Evolutionary conservation across 805 yeast genomes (phyloP), one percentile per base, ranked within the genome.

Genomic region (Yamadazyma phyllophila): DNA sequence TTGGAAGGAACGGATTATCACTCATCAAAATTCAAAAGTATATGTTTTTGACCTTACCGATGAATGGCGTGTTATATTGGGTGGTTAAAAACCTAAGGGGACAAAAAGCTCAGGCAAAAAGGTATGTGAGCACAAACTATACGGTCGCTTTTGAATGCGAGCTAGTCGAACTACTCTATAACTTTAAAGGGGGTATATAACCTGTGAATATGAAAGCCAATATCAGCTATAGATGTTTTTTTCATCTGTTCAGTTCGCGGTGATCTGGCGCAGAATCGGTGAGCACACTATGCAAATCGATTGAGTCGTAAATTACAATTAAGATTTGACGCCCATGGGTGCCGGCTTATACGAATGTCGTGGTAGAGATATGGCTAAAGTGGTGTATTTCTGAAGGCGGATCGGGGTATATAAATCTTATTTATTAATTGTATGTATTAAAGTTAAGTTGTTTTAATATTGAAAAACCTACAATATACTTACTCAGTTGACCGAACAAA

Each of bases 1-100:
- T 55, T 43, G 53, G 46, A 35, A 58, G 61, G 55, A 58, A 71
- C 14, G 76, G 76, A 46, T 70, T 71, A 15, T 69, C 76, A 54
- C 69, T 65, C 74, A 70, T 71, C 9, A 13, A 37, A 26, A 11
- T 29, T 29, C 7, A 3, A 20, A 20, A 6, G 24, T 29, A n/a
- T 29, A 29, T 11, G 11, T 29, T 11, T 29, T 11, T 7, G 11
- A 29, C 11, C 13, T 29, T 4, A 29, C 31, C 31, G 31, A 10
- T 29, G 31, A 29, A 29, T 29, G 31, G 31, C 31, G 31, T 29
- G 11, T 5, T 20, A 20, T 20, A 20, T 20, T 20, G 24, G 24
- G 6, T 20, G 24, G 24, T 20, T 20, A 20, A 20, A 20, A 20
- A 20, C 24, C 24, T 20, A 20, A 20, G 24, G 24, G 24, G 6